Conservation (phyloP, 2,329 filamentous ascomycete species). For the Talaromyces sp. region DNA sequence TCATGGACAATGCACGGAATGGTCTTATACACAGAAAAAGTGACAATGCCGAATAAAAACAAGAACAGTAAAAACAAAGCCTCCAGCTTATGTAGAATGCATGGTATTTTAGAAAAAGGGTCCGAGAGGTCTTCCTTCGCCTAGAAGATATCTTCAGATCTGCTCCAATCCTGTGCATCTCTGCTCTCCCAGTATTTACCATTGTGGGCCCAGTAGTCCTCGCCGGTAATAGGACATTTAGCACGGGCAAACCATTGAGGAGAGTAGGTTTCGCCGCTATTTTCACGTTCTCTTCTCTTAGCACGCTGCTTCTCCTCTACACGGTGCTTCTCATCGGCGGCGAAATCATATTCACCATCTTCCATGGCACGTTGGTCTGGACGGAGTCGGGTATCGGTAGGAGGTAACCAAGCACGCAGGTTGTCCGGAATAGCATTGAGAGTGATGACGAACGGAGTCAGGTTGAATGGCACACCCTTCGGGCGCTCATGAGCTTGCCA, state of each 20-base stretch:
- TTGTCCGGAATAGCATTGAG: slow-evolving; percentile 90
- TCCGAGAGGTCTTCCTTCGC: not conserved
- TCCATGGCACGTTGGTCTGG: slow-evolving; percentile 98
- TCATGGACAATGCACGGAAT: slow-evolving; percentile 10
- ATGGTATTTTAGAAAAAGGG: no score
- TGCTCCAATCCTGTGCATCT: slow-evolving; percentile 68
- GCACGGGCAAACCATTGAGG: slow-evolving; percentile 83
- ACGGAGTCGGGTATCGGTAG: slow-evolving; percentile 88
- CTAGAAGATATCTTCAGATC: slow-evolving; percentile 74
- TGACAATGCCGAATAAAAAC: slow-evolving; percentile 6
- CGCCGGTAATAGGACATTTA: slow-evolving; percentile 76
- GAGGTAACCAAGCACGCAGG: slow-evolving; percentile 76
- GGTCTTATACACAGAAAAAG: slow-evolving; percentile 16
- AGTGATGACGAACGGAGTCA: slow-evolving; percentile 93
- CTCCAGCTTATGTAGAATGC: not conserved
- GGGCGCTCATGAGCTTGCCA: slow-evolving; percentile 89
- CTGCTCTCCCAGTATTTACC: slow-evolving; percentile 80
- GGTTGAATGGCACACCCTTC: slow-evolving; percentile 87
- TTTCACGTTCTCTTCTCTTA: slow-evolving; percentile 72
- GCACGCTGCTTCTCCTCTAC: slow-evolving; percentile 90
- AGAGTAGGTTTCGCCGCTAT: slow-evolving; percentile 75
- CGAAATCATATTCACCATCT: slow-evolving; percentile 93
- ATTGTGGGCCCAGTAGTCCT: slow-evolving; percentile 87
- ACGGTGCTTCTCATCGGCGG: slow-evolving; percentile 89
- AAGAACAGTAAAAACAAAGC: not conserved